Conservation (phyloP, 2,329 filamentous ascomycete species). For the Ascochyta fabae region DNA sequence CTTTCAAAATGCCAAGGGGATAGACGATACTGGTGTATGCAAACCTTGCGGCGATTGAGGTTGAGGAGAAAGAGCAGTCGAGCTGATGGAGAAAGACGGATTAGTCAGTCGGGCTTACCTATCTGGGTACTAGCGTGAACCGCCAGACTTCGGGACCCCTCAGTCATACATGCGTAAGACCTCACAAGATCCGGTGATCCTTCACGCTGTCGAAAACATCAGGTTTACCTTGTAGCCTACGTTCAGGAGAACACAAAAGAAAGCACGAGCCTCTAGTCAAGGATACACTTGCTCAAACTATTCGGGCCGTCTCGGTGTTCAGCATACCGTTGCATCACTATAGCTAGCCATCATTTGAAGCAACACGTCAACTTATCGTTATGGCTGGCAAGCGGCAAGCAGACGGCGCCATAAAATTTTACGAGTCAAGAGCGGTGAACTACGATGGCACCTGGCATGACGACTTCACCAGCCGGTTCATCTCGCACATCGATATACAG, state of each 20-base stretch:
- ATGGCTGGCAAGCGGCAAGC: slow-evolving; percentile 29
- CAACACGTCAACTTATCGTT: slow-evolving; percentile 14
- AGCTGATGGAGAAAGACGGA: not conserved
- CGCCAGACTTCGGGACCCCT: slow-evolving; percentile 5
- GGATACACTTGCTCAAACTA: not conserved
- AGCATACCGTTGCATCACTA: not conserved
- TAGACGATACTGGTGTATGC: not conserved
- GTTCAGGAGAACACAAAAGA: not conserved
- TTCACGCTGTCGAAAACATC: not conserved
- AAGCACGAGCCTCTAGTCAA: not conserved
- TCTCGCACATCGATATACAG: slow-evolving; percentile 38
- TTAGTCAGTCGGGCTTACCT: slow-evolving; percentile 14
- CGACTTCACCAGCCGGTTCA: slow-evolving; percentile 49
- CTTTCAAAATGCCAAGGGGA: not conserved
- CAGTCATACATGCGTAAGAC: not conserved
- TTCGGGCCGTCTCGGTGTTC: slow-evolving; percentile 1
- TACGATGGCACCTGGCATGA: slow-evolving; percentile 54
- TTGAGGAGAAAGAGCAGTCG: not conserved
- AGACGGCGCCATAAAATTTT: slow-evolving; percentile 41
- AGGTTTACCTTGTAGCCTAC: not conserved
- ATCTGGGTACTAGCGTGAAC: slow-evolving; percentile 5
- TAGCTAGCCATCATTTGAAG: not conserved
- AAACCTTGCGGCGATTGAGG: not conserved
- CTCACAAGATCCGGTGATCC: not conserved
- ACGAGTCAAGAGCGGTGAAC: slow-evolving; percentile 43